Conservation (phyloP, 345 rosid species). For the Gossypium longicalyx region DNA sequence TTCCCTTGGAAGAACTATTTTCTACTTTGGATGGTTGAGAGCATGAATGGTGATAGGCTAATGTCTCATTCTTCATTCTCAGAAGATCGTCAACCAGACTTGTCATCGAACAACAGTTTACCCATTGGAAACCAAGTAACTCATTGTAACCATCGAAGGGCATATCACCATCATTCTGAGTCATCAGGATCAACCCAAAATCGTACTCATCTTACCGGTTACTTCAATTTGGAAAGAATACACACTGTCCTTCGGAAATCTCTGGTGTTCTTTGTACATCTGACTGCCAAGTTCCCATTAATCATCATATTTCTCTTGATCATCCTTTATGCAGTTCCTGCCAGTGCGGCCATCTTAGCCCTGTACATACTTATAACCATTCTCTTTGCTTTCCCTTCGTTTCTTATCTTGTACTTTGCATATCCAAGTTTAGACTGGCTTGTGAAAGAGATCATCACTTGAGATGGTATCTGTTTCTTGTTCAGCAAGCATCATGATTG, state of each 20-base stretch:
- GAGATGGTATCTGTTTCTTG: slow-evolving; percentile 19
- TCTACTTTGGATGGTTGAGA: slow-evolving; percentile 95
- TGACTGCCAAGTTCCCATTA: slow-evolving; percentile 89
- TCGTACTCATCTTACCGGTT: slow-evolving; percentile 20
- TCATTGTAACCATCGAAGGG: slow-evolving; percentile 33
- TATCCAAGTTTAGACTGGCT: slow-evolving; percentile 94
- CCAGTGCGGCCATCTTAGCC: slow-evolving; percentile 78
- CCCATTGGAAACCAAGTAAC: slow-evolving; percentile 27
- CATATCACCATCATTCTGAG: slow-evolving; percentile 30
- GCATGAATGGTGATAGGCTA: slow-evolving; percentile 71
- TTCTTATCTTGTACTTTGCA: slow-evolving; percentile 82
- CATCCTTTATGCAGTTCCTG: slow-evolving; percentile 75
- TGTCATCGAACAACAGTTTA: slow-evolving; percentile 30
- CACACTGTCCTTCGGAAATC: slow-evolving; percentile 58
- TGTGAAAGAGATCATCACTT: slow-evolving; percentile 75
- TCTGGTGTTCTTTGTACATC: slow-evolving; percentile 64
- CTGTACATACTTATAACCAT: slow-evolving; percentile 74
- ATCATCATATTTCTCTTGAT: slow-evolving; percentile 76
- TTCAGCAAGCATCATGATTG: slow-evolving; percentile 13
- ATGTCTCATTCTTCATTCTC: slow-evolving; percentile 35
- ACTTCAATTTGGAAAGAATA: slow-evolving; percentile 42
- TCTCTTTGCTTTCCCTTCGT: slow-evolving; percentile 80
- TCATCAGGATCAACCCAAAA: slow-evolving; percentile 24
- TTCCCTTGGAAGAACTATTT: slow-evolving; percentile 89
- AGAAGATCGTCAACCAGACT: slow-evolving; percentile 37